A percentile compares a stretch with the other conserved stretches of the same genome.
phyloP scores from a whole-genome alignment of 1,139 yeast species.

The Casaregolazyma suthepensis region DNA sequence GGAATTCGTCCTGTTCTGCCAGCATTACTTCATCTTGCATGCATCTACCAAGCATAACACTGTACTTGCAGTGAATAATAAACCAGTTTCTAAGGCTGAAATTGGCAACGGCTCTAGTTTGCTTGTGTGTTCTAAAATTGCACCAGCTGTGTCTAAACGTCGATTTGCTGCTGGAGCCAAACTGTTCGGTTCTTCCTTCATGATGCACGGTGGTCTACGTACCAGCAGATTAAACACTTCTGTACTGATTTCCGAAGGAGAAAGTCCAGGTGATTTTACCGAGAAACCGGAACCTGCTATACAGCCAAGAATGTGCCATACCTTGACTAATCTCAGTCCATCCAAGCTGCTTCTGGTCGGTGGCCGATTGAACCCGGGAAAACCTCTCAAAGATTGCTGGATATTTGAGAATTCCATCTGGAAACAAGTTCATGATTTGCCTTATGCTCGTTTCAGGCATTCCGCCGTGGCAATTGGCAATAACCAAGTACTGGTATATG shows the following conservation, averaged over 20 bases:
- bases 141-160: slow-evolving; percentile 27
- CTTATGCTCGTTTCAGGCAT: slow-evolving; percentile 21
- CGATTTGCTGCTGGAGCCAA: slow-evolving; percentile 47
- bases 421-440: slow-evolving; percentile 37
- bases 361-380: slow-evolving; percentile 62
- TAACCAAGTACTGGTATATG: slow-evolving; percentile 44
- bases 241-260: slow-evolving; percentile 15
- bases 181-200: slow-evolving; percentile 25
- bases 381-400: slow-evolving; percentile 42
- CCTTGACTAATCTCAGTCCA: slow-evolving; percentile 36
- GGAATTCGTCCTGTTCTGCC: slow-evolving; percentile 70
- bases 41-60: slow-evolving; percentile 37
- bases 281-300: slow-evolving; percentile 4
- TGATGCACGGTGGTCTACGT: slow-evolving; percentile 52
- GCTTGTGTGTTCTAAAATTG: not conserved
- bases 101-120: not conserved
- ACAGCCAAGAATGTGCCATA: slow-evolving; percentile 55
- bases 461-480: slow-evolving; percentile 24
- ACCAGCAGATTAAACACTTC: slow-evolving; percentile 39
- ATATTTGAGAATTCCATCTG: slow-evolving; percentile 30
- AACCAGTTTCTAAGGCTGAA: not conserved
- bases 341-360: slow-evolving; percentile 46
- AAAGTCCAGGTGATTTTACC: slow-evolving; percentile 3
- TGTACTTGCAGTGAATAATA: not conserved
- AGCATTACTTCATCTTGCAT: slow-evolving; percentile 66